Percentiles rank a stretch among this genome's conserved stretches.
phyloP scores from a whole-genome alignment of 2,329 filamentous ascomycete genomes.

The Neurospora crassa region DNA sequence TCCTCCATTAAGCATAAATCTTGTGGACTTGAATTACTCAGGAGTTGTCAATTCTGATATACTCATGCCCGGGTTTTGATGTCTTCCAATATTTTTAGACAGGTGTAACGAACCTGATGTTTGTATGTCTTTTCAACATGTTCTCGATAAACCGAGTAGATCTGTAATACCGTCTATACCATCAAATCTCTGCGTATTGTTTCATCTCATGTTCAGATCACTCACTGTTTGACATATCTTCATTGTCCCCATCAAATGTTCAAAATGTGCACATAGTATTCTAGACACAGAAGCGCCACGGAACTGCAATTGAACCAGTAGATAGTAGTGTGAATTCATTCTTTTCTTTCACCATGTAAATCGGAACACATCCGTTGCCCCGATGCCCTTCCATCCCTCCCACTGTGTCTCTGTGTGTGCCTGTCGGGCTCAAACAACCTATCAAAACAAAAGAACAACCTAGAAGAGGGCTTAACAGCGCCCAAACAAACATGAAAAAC shows the following conservation, averaged over 20 bases:
- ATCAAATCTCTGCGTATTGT: no score
- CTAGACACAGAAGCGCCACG: not conserved
- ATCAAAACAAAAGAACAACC: not conserved
- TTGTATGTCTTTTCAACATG: not conserved
- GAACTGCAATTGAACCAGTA: not conserved
- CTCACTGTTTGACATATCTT: not conserved
- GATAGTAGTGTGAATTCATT: not conserved
- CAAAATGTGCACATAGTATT: not conserved
- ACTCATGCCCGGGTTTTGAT: no score
- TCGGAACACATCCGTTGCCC: not conserved
- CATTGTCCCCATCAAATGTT: not conserved
- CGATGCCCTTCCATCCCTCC: not conserved
- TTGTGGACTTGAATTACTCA: no score
- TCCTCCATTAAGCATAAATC: no score
- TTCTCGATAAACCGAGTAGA: not conserved
- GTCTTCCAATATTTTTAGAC: not conserved
- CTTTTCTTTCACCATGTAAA: not conserved
- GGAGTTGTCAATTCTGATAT: no score
- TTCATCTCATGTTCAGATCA: not conserved
- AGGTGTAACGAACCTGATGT: not conserved
- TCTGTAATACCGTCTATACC: not conserved
- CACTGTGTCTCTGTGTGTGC: not conserved
- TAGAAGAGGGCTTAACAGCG: not conserved
- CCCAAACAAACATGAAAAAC: not conserved
- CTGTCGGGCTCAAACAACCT: not conserved